A percentile compares a stretch with the other conserved stretches of the same genome.
These are phyloP conservation scores for Huntiella savannae DNA, from an alignment of 2,329 filamentous ascomycete species.

Conservation along the genomic window DNA sequence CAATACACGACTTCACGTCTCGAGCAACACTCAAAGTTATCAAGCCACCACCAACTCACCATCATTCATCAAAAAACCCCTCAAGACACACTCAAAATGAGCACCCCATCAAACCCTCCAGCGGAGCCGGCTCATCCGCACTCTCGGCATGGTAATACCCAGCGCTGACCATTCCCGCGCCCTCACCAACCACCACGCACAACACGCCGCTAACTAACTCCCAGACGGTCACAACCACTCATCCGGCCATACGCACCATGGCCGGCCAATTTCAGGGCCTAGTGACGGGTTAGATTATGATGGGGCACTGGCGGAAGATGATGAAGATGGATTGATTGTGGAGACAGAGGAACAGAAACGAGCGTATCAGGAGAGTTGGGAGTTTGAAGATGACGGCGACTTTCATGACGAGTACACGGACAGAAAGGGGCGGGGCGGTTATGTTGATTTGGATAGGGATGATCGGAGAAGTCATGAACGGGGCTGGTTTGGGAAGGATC, in stretches of 20 bases:
- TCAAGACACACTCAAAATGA: not conserved
- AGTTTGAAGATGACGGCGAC: slow-evolving; percentile 7
- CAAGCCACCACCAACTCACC: not conserved
- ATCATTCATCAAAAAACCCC: not conserved
- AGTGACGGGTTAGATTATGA: too few species aligned
- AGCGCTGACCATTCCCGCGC: slow-evolving; percentile 11
- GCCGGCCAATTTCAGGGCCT: too few species aligned
- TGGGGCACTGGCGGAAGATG: slow-evolving; percentile 12
- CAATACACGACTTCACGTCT: not conserved
- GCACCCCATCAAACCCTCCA: not conserved
- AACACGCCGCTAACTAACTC: not conserved
- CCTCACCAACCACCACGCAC: slow-evolving; percentile 11
- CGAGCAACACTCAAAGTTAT: too few species aligned
- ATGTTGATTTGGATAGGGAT: slow-evolving; percentile 12
- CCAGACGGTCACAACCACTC: slow-evolving; percentile 12
- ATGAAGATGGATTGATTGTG: slow-evolving; percentile 14
- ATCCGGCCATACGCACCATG: too few species aligned
- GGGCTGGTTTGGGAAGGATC: slow-evolving; percentile 16
- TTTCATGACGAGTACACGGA: slow-evolving; percentile 13
- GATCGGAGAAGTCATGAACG: slow-evolving; percentile 11
- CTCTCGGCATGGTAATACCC: slow-evolving; percentile 31
- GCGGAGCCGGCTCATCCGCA: slow-evolving; percentile 16
- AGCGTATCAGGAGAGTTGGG: slow-evolving; percentile 3
- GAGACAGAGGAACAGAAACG: slow-evolving; percentile 1
- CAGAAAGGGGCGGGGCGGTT: slow-evolving; percentile 1